Evolutionary conservation across 2,329 filamentous ascomycete species (phyloP).

Genomic region (Allantophomopsis cytisporea): DNA sequence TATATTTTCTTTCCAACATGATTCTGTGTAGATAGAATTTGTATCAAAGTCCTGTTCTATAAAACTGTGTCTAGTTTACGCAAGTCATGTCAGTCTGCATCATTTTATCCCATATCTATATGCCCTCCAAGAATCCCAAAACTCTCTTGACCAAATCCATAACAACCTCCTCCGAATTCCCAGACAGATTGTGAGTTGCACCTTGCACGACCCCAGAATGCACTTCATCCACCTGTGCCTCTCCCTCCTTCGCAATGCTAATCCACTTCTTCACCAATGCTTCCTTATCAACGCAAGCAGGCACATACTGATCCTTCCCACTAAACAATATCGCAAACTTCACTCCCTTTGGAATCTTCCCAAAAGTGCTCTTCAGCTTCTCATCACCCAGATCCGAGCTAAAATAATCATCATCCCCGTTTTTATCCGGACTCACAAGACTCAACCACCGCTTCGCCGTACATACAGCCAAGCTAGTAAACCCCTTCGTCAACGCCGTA

Average conservation of each 20-base stretch:
- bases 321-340: slow-evolving; percentile 34
- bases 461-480: slow-evolving; percentile 26
- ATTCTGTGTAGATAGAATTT: too few species aligned
- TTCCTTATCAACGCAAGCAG: slow-evolving; percentile 29
- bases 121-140: slow-evolving; percentile 27
- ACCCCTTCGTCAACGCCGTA: slow-evolving; percentile 7
- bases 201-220: slow-evolving; percentile 32
- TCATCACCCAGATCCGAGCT: slow-evolving; percentile 44
- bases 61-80: too few species aligned
- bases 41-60: too few species aligned
- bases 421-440: slow-evolving; percentile 36
- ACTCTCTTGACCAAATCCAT: slow-evolving; percentile 34
- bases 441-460: slow-evolving; percentile 45
- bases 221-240: slow-evolving; percentile 30
- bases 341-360: slow-evolving; percentile 26
- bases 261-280: slow-evolving; percentile 34
- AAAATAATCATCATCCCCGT: slow-evolving; percentile 55
- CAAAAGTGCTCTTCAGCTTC: slow-evolving; percentile 40
- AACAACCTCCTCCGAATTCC: slow-evolving; percentile 29
- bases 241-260: slow-evolving; percentile 23
- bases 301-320: slow-evolving; percentile 35
- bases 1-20: too few species aligned
- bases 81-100: too few species aligned
- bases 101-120: too few species aligned
- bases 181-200: slow-evolving; percentile 35